Base-by-base conservation (phyloP, 495 filamentous ascomycete species). In the Tuber indicum region DNA sequence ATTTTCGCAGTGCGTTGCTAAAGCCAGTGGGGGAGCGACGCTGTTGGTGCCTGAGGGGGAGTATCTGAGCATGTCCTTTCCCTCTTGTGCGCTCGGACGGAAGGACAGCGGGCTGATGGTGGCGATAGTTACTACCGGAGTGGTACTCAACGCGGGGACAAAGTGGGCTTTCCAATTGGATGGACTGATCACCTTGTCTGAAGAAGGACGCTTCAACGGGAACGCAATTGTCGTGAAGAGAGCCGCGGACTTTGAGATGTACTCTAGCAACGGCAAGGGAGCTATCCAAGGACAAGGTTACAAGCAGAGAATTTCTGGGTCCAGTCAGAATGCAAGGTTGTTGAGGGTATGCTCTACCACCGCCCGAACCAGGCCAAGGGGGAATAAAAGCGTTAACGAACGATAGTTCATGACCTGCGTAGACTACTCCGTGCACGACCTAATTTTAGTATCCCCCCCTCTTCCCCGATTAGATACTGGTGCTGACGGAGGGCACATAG, bases 281-380 rank as follows among this genome's bases (percentile, higher is more conserved):
- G 87, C 88, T 0, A 85, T 89, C 23, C 87, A 89, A 77, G 88
- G 88, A 10, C 83, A 85, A 32, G 88, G 88, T 2, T 89, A 89
- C 78, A 78, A 85, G 75, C 85, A 84, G 41, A 83, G 85, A 42
- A 78, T 80, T 26, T 74, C 46, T 36, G 84, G 83, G 21, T 84
- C 84, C 0, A 80, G 82, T 32, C 85, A 84, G 69, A 78, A 79
- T 71, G 76, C 83, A 12, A 66, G 83, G 58, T 14, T 81, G 21
- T 43, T 80, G 14, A 44, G 79, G 58, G 58, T 66, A 66, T 66
- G 26, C n/a, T 32, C 12, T 66, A 16, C 42, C 32, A 26, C 21
- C n/a, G 8, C 70, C 72, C n/a, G n/a, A 66, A 52, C 17, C 3
- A 19, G 49, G 0, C 8, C 9, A 10, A 26, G 23, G 41, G 49